Evolutionary conservation across 129 eudicot species (phyloP).

Genomic region (Chrysanthemum lavandulifolium): DNA sequence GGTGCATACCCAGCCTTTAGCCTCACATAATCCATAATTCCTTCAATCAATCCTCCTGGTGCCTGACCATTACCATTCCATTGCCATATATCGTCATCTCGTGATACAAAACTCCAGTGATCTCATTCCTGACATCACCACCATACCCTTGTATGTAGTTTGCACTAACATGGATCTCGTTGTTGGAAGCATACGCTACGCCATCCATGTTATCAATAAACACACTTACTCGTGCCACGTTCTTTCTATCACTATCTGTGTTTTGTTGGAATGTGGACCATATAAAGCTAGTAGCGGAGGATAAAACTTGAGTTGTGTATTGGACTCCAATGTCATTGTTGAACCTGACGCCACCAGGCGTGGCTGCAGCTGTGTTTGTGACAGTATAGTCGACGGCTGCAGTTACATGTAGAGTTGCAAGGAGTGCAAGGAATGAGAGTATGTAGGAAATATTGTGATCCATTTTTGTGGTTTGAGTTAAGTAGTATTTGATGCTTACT

Average conservation of each 20-base stretch:
- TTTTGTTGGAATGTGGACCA: slow-evolving; percentile 54
- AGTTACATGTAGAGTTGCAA: slow-evolving; percentile 31
- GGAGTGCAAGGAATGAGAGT: slow-evolving; percentile 22
- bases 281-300: slow-evolving; percentile 48
- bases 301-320: slow-evolving; percentile 32
- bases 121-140: slow-evolving; percentile 46
- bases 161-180: slow-evolving; percentile 56
- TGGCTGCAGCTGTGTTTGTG: slow-evolving; percentile 41
- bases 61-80: slow-evolving; percentile 63
- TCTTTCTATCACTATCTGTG: slow-evolving; percentile 36
- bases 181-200: slow-evolving; percentile 41
- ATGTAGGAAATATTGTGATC: slow-evolving; percentile 18
- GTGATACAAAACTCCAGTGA: slow-evolving; percentile 59
- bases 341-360: slow-evolving; percentile 59
- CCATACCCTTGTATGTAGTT: slow-evolving; percentile 36
- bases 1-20: no score
- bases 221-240: slow-evolving; percentile 33
- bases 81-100: slow-evolving; percentile 69
- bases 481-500: neutral
- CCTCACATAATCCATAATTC: no score
- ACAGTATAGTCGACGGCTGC: slow-evolving; percentile 53
- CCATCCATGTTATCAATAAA: slow-evolving; percentile 51
- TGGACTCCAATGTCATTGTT: slow-evolving; percentile 39
- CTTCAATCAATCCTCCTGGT: slow-evolving; percentile 13
- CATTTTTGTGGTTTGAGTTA: slow-evolving; percentile 9